A percentile compares a stretch with the other conserved stretches of the same genome.
Evolutionary conservation across 176 grass and related monocot genomes (phyloP).

Genomic region (Oryza nivara): DNA sequence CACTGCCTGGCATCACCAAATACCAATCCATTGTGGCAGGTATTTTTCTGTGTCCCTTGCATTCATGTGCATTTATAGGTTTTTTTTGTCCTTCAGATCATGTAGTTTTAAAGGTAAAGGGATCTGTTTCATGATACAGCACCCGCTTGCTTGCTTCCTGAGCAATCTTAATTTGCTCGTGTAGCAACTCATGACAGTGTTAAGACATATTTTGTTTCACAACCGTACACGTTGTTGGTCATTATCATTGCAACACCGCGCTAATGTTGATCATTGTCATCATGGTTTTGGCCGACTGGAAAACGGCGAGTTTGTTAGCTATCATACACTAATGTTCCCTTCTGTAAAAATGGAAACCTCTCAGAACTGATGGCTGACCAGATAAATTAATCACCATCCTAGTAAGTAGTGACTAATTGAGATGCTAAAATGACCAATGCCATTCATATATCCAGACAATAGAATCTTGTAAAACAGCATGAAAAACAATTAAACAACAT

Average conservation of each 20-base stretch:
- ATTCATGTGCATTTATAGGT: not conserved
- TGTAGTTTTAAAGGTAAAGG: not conserved
- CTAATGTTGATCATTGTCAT: not conserved
- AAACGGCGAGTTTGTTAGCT: too few relatives aligned
- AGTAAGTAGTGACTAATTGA: not conserved
- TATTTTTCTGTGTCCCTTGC: not conserved
- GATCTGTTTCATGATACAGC: not conserved
- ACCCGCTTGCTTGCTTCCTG: slow-evolving; percentile 23
- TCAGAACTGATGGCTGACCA: not conserved
- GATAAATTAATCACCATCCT: not conserved
- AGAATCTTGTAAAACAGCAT: not conserved
- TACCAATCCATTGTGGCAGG: not conserved
- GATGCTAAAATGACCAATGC: not conserved
- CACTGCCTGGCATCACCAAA: not conserved
- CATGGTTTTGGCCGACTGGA: too few relatives aligned
- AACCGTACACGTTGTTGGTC: not conserved
- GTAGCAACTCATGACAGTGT: slow-evolving; percentile 10
- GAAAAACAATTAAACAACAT: not conserved
- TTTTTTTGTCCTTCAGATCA: not conserved
- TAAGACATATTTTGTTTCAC: not conserved
- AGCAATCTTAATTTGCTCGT: slow-evolving; percentile 33
- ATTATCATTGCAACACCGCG: slow-evolving; percentile 5
- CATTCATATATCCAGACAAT: not conserved
- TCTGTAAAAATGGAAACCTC: not conserved
- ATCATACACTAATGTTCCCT: not conserved